phyloP scores from a whole-genome alignment of 768 basidiomycete species.

The Hericium erinaceus region DNA sequence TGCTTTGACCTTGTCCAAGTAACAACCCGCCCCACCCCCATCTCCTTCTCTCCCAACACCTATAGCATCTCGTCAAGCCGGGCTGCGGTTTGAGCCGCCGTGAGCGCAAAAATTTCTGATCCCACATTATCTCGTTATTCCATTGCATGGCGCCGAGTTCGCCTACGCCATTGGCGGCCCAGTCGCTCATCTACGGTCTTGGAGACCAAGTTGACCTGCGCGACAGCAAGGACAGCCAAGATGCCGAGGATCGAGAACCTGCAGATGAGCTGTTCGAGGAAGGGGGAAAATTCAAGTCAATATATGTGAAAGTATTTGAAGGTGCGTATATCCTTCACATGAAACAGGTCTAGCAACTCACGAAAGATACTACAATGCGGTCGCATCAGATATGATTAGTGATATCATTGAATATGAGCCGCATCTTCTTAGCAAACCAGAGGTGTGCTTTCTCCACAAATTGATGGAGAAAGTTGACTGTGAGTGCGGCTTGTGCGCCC shows the following conservation, averaged over 20 bases:
- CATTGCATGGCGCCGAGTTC: not conserved
- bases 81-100: no score
- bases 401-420: constrained; percentile 41
- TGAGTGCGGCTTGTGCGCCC: constrained; percentile 21
- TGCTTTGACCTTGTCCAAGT: not conserved
- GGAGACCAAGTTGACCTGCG: not conserved
- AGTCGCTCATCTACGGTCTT: constrained; percentile 10
- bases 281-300: constrained; percentile 18
- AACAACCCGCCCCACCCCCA: not conserved
- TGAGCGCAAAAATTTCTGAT: no score
- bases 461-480: constrained; percentile 37
- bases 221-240: not conserved
- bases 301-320: constrained; percentile 36
- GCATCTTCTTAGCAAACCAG: constrained; percentile 41
- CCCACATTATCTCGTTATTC: not conserved
- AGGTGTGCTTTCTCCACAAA: constrained; percentile 33
- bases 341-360: not conserved
- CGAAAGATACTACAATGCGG: not conserved
- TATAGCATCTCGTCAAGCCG: no score
- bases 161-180: not conserved
- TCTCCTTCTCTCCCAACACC: no score
- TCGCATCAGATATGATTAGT: constrained; percentile 40
- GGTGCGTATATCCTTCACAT: constrained; percentile 17
- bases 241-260: not conserved
- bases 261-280: not conserved